Percentiles rank a stretch among this genome's conserved stretches.
Evolutionary conservation across 257 asterid species (phyloP).

Genomic region (Nicotiana undulata): DNA sequence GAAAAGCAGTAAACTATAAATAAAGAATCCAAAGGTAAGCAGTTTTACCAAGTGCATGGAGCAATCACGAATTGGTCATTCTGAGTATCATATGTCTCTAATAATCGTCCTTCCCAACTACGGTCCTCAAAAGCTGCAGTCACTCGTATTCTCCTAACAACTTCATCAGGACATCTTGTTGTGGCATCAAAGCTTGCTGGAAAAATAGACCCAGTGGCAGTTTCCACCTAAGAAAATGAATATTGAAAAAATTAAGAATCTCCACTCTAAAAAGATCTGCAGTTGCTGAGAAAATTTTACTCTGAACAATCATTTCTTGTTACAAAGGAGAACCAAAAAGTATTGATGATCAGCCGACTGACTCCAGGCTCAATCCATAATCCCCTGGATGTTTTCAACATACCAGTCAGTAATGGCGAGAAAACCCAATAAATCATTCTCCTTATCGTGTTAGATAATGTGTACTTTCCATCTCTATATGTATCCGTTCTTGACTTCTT

Average conservation of each 20-base stretch:
- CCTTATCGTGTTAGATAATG: neutral
- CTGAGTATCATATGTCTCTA: slow-evolving; percentile 67
- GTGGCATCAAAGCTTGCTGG: slow-evolving; percentile 69
- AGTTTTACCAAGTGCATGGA: slow-evolving; percentile 67
- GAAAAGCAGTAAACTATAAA: neutral
- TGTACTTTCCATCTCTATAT: neutral
- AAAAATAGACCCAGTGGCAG: slow-evolving; percentile 52
- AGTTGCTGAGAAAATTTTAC: neutral
- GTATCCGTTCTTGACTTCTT: too few species aligned
- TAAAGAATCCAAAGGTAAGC: neutral
- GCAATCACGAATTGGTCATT: slow-evolving; percentile 61
- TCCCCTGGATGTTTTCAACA: neutral
- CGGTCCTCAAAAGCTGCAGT: slow-evolving; percentile 63
- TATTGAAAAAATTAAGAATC: neutral
- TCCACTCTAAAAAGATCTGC: neutral
- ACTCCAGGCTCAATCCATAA: neutral
- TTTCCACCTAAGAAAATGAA: slow-evolving; percentile 48
- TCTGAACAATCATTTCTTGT: neutral
- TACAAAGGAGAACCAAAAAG: neutral
- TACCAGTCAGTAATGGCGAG: neutral
- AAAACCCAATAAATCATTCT: neutral
- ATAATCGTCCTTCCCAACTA: slow-evolving; percentile 47
- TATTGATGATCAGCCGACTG: neutral
- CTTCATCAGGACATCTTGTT: slow-evolving; percentile 85
- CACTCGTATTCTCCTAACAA: slow-evolving; percentile 72